phyloP scores from a whole-genome alignment of 2,329 filamentous ascomycete species.

The Metarhizium sp. region DNA sequence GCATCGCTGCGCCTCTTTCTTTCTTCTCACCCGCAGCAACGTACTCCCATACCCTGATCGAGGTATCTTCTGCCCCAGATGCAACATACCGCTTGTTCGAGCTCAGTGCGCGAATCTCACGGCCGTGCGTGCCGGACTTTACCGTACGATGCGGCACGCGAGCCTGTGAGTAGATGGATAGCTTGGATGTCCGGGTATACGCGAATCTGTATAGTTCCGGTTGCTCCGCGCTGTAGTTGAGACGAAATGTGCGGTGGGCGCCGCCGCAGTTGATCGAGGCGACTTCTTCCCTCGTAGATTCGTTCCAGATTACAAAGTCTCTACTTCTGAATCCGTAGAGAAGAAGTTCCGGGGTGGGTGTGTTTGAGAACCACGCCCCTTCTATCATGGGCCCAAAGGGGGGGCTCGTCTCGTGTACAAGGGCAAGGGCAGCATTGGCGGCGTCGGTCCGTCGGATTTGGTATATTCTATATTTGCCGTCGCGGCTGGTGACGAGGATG shows the following conservation, averaged over 20 bases:
- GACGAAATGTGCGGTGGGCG: slow-evolving; percentile 68
- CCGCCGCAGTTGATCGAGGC: slow-evolving; percentile 74
- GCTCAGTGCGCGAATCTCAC: slow-evolving; percentile 61
- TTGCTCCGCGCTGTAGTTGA: slow-evolving; percentile 21
- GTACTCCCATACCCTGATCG: slow-evolving; percentile 63
- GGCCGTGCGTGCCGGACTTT: slow-evolving; percentile 67
- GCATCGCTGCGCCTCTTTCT: slow-evolving; percentile 13
- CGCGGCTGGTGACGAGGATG: slow-evolving; percentile 65
- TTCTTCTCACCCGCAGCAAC: slow-evolving; percentile 7
- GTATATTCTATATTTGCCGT: slow-evolving; percentile 66
- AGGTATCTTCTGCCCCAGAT: slow-evolving; percentile 66
- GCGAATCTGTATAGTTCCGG: slow-evolving; percentile 43
- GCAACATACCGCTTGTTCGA: slow-evolving; percentile 34
- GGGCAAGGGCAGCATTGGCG: slow-evolving; percentile 21
- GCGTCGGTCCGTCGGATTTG: slow-evolving; percentile 21
- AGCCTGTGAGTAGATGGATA: slow-evolving; percentile 37
- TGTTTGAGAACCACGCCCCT: slow-evolving; percentile 49
- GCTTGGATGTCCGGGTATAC: slow-evolving; percentile 61
- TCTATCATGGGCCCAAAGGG: slow-evolving; percentile 72
- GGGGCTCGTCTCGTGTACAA: slow-evolving; percentile 59
- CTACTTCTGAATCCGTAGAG: slow-evolving; percentile 76
- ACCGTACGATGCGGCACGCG: slow-evolving; percentile 36
- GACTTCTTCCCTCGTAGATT: slow-evolving; percentile 58
- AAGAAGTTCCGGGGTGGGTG: slow-evolving; percentile 44
- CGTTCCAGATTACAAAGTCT: slow-evolving; percentile 74